Evolutionary conservation across 2,329 filamentous ascomycete species (phyloP).

Genomic region (Microdochium bolleyi): DNA sequence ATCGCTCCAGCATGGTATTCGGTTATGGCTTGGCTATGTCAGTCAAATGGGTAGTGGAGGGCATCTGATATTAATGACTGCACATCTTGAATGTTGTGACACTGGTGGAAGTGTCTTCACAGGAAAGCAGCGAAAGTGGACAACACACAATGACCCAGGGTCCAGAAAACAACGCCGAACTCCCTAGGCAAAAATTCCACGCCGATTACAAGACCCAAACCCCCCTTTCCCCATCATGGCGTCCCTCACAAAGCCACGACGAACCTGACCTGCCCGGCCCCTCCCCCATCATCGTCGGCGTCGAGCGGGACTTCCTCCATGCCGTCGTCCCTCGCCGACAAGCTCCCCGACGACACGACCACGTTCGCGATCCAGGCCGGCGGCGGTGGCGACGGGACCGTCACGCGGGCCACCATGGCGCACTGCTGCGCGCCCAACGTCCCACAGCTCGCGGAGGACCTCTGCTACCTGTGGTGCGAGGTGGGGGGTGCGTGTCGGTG

Average conservation of each 20-base stretch:
- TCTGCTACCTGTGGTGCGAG: not conserved
- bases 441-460: not conserved
- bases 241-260: not conserved
- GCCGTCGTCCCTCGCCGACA: not conserved
- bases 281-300: no score
- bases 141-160: no score
- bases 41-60: no score
- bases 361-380: not conserved
- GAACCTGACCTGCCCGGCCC: conserved; percentile 8
- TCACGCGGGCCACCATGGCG: not conserved
- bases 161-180: no score
- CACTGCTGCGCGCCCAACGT: not conserved
- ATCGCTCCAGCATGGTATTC: no score
- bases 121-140: no score
- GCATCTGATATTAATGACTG: no score
- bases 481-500: no score
- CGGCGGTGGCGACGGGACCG: not conserved
- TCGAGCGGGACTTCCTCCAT: no score
- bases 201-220: not conserved
- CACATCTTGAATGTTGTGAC: no score
- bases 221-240: not conserved
- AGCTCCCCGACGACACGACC: not conserved
- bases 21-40: no score
- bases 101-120: no score
- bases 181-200: not conserved